Evolutionary conservation across 805 yeast species (phyloP).

Genomic region (Cyberlindnera euphorbiiphila): DNA sequence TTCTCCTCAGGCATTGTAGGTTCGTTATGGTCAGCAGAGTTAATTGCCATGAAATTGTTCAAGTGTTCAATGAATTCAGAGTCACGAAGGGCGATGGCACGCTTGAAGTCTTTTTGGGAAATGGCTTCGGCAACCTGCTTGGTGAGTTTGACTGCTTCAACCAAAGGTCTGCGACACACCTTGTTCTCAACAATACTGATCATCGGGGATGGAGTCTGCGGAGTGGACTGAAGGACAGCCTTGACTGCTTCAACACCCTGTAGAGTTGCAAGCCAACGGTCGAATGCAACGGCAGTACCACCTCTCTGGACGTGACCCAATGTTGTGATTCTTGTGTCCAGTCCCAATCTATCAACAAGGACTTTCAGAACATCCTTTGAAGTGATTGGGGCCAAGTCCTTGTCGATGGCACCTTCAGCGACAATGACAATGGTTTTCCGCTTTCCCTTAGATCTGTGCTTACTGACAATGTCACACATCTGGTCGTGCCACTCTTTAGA

Average conservation of each 20-base stretch:
- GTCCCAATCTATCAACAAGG: conserved; percentile 68
- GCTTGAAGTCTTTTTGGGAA: conserved; percentile 69
- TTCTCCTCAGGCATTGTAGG: conserved; percentile 57
- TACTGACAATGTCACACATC: conserved; percentile 61
- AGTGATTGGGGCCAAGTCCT: conserved; percentile 74
- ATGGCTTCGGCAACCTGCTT: conserved; percentile 88
- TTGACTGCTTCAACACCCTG: conserved; percentile 98
- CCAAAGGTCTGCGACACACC: conserved; percentile 76
- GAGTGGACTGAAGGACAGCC: conserved; percentile 85
- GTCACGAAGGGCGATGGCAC: conserved; percentile 85
- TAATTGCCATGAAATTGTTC: conserved; percentile 60
- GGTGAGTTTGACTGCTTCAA: conserved; percentile 86
- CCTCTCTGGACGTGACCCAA: conserved; percentile 99
- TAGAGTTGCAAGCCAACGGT: conserved; percentile 86
- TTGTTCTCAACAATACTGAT: conserved; percentile 87
- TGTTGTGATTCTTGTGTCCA: conserved; percentile 93
- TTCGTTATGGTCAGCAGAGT: conserved; percentile 56
- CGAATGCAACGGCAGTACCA: conserved; percentile 96
- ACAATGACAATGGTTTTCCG: conserved; percentile 95
- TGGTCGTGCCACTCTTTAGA: conserved; percentile 75
- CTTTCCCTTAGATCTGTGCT: conserved; percentile 74
- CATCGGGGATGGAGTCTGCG: conserved; percentile 91
- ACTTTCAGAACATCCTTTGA: conserved; percentile 62
- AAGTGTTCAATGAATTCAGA: conserved; percentile 79
- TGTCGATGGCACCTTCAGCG: conserved; percentile 95